Evolutionary conservation across 352 stramenopile species (phyloP), one percentile per base, ranked within the genome.

Genomic region (Salisapilia sapeloensis): DNA sequence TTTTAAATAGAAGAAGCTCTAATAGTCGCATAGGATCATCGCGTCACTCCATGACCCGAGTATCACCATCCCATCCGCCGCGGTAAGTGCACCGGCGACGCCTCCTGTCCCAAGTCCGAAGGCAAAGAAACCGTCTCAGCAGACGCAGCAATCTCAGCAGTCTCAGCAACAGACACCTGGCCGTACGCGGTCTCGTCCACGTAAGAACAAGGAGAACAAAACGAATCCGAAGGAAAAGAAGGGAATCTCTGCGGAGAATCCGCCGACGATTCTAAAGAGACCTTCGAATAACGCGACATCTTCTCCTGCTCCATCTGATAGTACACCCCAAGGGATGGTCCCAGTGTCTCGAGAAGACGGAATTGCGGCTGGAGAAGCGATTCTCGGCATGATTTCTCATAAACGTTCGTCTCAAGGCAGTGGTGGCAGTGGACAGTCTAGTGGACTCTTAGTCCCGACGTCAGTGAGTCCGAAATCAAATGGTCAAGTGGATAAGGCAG

Each of bases 311-410:
- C n/a, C n/a, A n/a, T n/a, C n/a, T n/a, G n/a, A n/a, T n/a, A n/a
- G n/a, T n/a, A n/a, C 28, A 17, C 29, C 19, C 28, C 58, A 31
- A 26, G 57, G 51, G 14, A 78, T 78, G 56, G 46, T 74, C 18
- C 56, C 65, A 9, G 79, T 86, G 29, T 84, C 65, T 4, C 70
- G 69, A 30, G 70, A 65, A 21, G 70, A 90, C 44, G 75, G 75
- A 27, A 83, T 85, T 29, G 65, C 67, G 13, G 75, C 75, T 4
- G 75, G 74, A 21, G 71, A 85, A 29, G 60, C 69, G 20, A 90
- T 90, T 39, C 56, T 90, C 31, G 70, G 65, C 13, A 86, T 90
- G 70, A 74, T 90, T 33, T 60, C 62, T 24, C 56, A 75, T 30
- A 34, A 35, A 30, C 16, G 14, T 6, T 29, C 18, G 18, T 13